Base-by-base conservation (phyloP, 2,329 filamentous ascomycete species). In the Monosporascus sp. region DNA sequence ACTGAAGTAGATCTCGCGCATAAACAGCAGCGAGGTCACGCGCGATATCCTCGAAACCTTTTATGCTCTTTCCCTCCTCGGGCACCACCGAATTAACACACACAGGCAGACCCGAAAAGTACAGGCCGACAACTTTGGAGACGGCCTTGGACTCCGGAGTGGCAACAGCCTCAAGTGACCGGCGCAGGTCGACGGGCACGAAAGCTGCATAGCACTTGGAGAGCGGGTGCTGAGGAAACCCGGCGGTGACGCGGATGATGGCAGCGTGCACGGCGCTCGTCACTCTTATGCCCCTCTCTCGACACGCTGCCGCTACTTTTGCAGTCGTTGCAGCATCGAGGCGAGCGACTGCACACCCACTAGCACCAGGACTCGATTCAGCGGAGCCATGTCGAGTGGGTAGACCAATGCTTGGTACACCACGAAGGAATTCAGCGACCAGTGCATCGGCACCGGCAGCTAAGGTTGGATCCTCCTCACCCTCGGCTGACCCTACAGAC, bases 401-500 rank as follows among this genome's bases (percentile, higher is more conserved):
- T 7, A 64, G 48, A 3, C 53, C 62, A 18, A 64, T 64, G 41
- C 61, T 63, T 9, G 58, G 58, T 6, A 60, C 43, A 7, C 61
- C 59, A 5, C 54, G 45, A 1, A 58, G 20, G 31, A 60, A 58
- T 2, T 54, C 48, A 22, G 43, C 54, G 7, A 61, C 49, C 35
- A 61, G 50, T 2, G 44, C 56, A 35, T 62, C 60, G 17, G 60
- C 62, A 11, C 50, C 58, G 2, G 52, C 50, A 5, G 53, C 57
- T 3, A 57, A 11, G 9, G 31, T n/a, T 31, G 46, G 37, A 38
- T 38, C n/a, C n/a, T 38, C 37, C 37, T 38, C 37, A 38, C 17
- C 37, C 3, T 38, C 37, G 6, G 37, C 37, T n/a, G 24, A 24
- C 24, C 24, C 24, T 24, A 24, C 24, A 24, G 24, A 24, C 24